Evolutionary conservation across 164 flowering plant genomes (phyloP).

Genomic region (Tetrastigma voinierianum): DNA sequence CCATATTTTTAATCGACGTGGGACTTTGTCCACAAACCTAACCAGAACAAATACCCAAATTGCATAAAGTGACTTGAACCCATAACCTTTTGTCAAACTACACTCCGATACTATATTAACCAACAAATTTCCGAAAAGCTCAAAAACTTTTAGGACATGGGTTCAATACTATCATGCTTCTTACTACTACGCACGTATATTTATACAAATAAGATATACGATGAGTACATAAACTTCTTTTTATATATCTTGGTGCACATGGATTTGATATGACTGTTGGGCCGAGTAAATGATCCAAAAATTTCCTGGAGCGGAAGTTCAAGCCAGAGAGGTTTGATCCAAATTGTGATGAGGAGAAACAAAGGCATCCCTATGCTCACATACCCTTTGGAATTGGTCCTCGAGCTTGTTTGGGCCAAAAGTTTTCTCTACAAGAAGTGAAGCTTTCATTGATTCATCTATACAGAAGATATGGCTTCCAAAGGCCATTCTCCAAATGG

Average conservation of each 20-base stretch:
- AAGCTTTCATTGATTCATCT: constrained; percentile 81
- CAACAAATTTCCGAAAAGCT: too few relatives aligned
- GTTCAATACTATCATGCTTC: too few relatives aligned
- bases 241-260: constrained; percentile 68
- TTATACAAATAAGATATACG: too few relatives aligned
- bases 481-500: constrained; percentile 67
- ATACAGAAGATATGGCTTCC: constrained; percentile 62
- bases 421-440: constrained; percentile 81
- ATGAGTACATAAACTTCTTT: too few relatives aligned
- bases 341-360: constrained; percentile 67
- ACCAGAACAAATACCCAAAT: too few relatives aligned
- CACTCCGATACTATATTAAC: too few relatives aligned
- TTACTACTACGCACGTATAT: too few relatives aligned
- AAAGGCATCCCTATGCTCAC: constrained; percentile 92
- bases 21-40: too few relatives aligned
- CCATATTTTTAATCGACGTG: too few relatives aligned
- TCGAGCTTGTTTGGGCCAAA: constrained; percentile 82
- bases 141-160: too few relatives aligned
- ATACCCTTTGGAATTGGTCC: constrained; percentile 97
- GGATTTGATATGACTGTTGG: constrained; percentile 97
- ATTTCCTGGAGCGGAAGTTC: constrained; percentile 90
- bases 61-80: too few relatives aligned
- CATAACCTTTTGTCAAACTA: too few relatives aligned
- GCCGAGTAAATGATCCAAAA: constrained; percentile 76
- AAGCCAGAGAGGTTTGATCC: constrained; percentile 89